Evolutionary conservation across 805 yeast species (phyloP).

Genomic region (Candida tammaniensis): DNA sequence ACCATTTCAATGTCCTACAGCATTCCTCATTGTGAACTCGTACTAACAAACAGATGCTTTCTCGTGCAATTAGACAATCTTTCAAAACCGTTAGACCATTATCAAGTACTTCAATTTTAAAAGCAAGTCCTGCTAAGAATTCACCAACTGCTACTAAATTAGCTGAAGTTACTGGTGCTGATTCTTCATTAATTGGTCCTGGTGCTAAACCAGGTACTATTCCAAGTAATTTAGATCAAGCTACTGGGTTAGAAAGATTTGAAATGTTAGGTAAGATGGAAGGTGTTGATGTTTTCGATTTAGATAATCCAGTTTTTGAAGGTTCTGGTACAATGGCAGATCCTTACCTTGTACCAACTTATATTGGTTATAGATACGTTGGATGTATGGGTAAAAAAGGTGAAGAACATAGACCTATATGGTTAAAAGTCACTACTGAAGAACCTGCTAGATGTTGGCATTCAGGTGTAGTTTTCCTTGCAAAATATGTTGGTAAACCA

Average conservation of each 20-base stretch:
- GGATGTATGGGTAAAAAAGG: constrained; percentile 94
- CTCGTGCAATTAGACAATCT: constrained; percentile 13
- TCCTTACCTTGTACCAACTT: constrained; percentile 87
- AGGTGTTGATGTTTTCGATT: constrained; percentile 93
- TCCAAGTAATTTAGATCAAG: constrained; percentile 93
- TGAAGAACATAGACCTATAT: constrained; percentile 85
- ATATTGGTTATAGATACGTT: constrained; percentile 89
- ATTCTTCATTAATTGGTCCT: constrained; percentile 75
- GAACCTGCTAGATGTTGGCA: constrained; percentile 97
- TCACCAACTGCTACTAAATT: constrained; percentile 64
- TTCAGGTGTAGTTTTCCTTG: constrained; percentile 92
- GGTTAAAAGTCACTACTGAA: constrained; percentile 85
- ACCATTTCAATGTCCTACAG: too few species aligned
- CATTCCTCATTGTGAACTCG: not conserved
- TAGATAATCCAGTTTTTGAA: constrained; percentile 80
- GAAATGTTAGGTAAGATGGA: constrained; percentile 91
- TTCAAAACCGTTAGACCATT: constrained; percentile 27
- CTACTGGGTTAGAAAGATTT: constrained; percentile 97
- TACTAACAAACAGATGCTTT: constrained; percentile 14
- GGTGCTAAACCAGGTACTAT: constrained; percentile 85
- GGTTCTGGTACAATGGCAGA: constrained; percentile 88
- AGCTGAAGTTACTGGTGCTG: constrained; percentile 75
- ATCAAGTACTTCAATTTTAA: constrained; percentile 29
- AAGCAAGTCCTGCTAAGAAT: constrained; percentile 24
- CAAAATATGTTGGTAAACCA: constrained; percentile 84